These are phyloP conservation scores for Penicillium cinerascens DNA, from an alignment of 495 filamentous ascomycete genomes.

Conservation along the genomic window DNA sequence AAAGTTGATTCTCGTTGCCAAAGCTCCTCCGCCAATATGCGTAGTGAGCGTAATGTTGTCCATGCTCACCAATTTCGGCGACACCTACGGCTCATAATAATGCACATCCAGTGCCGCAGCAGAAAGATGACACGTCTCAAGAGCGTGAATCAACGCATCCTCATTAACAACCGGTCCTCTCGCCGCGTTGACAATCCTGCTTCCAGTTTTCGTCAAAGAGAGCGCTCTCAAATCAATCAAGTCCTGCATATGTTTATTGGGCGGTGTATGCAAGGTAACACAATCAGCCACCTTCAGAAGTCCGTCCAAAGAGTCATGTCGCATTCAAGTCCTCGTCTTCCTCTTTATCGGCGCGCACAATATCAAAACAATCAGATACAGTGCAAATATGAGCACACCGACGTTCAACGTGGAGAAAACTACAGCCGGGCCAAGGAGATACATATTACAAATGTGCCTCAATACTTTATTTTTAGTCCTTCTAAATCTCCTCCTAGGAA, in stretches of 20 bases:
- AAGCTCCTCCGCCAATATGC: conserved; percentile 15
- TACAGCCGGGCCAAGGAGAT: too few relatives aligned
- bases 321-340: conserved; percentile 26
- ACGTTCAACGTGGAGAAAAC: too few relatives aligned
- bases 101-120: conserved; percentile 66
- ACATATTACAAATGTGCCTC: too few relatives aligned
- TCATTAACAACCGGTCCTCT: conserved; percentile 63
- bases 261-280: conserved; percentile 58
- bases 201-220: conserved; percentile 46
- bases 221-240: conserved; percentile 49
- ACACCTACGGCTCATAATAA: conserved; percentile 46
- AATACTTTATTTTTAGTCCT: too few relatives aligned
- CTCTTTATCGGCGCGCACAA: conserved; percentile 44
- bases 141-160: conserved; percentile 59
- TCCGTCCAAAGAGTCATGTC: conserved; percentile 43
- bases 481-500: too few relatives aligned
- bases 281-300: conserved; percentile 57
- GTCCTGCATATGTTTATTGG: conserved; percentile 27
- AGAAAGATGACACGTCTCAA: conserved; percentile 47
- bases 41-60: conserved; percentile 19
- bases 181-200: conserved; percentile 63
- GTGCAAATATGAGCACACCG: too few relatives aligned
- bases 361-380: conserved; percentile 60
- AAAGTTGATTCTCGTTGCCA: conserved; percentile 20
- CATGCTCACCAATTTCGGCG: conserved; percentile 11